A percentile compares a stretch with the other conserved stretches of the same genome.
phyloP scores from a whole-genome alignment of 1,139 yeast species.

The Magnusiomyces paraingens region DNA sequence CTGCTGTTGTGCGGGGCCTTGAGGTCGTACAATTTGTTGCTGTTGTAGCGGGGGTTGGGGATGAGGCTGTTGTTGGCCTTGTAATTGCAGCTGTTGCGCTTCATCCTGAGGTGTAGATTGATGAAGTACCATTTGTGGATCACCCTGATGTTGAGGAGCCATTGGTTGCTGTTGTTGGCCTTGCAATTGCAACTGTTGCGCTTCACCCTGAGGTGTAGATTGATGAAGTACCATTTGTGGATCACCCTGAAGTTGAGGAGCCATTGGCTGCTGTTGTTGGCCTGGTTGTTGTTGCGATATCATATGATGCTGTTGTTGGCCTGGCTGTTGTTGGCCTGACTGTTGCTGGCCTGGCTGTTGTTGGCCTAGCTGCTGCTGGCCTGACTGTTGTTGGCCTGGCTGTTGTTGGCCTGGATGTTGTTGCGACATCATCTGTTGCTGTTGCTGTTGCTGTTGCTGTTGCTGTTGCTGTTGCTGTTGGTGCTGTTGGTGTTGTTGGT shows the following conservation, averaged over 20 bases:
- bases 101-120: not conserved
- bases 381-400: too few relatives aligned
- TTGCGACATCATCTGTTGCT: too few relatives aligned
- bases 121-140: too few relatives aligned
- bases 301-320: not conserved
- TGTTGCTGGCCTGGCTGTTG: too few relatives aligned
- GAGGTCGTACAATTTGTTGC: slow-evolving; percentile 12
- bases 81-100: not conserved
- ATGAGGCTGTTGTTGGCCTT: slow-evolving; percentile 17
- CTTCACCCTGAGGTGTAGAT: not conserved
- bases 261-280: slow-evolving; percentile 10
- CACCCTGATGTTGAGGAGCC: not conserved
- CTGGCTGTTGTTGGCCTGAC: too few relatives aligned
- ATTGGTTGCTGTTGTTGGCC: slow-evolving; percentile 10
- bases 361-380: too few relatives aligned
- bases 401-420: too few relatives aligned
- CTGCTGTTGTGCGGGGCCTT: slow-evolving; percentile 12
- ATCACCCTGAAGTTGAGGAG: not conserved
- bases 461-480: too few relatives aligned
- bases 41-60: too few relatives aligned
- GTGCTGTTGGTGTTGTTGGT: too few relatives aligned
- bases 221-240: not conserved
- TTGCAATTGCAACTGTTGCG: not conserved
- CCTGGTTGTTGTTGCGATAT: slow-evolving; percentile 5
- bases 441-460: slow-evolving; percentile 2